phyloP scores from a whole-genome alignment of 495 filamentous ascomycete species.

The Penicillium daleae region DNA sequence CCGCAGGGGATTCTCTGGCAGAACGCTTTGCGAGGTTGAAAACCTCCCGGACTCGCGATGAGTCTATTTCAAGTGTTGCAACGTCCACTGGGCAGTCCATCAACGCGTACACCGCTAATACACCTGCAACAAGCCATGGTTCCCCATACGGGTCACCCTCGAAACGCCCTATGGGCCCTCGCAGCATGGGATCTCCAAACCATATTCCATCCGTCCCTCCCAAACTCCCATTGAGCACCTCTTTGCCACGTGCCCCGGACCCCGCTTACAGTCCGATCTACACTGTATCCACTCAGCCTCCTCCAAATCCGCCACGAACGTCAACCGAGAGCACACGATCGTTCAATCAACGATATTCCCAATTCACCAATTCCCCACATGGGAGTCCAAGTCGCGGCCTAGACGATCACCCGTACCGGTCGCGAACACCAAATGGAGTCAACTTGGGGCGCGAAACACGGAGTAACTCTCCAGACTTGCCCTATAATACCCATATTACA shows the following conservation, averaged over 20 bases:
- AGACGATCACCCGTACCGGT: constrained; percentile 49
- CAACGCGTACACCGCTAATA: constrained; percentile 35
- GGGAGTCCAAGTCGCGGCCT: constrained; percentile 43
- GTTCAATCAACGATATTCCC: constrained; percentile 43
- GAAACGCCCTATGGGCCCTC: constrained; percentile 55
- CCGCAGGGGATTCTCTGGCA: constrained; percentile 45
- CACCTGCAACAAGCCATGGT: constrained; percentile 22
- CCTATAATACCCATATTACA: constrained; percentile 64
- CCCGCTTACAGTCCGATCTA: constrained; percentile 80
- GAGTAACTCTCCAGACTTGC: constrained; percentile 55
- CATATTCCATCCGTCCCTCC: constrained; percentile 44
- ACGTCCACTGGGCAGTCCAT: constrained; percentile 28
- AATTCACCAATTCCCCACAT: constrained; percentile 41
- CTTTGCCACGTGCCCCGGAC: constrained; percentile 77
- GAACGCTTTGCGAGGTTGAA: constrained; percentile 52
- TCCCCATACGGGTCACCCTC: constrained; percentile 31
- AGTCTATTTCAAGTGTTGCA: constrained; percentile 32
- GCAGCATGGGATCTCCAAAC: constrained; percentile 31
- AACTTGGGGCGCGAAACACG: constrained; percentile 35
- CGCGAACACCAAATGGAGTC: constrained; percentile 48
- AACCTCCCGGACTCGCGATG: constrained; percentile 32
- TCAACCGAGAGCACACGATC: constrained; percentile 47
- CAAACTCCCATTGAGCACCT: constrained; percentile 59
- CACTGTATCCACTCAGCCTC: constrained; percentile 47
- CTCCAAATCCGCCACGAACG: constrained; percentile 54